Evolutionary conservation across 108 stramenopile genomes (phyloP).

Genomic region (Fragilariopsis cylindrus): DNA sequence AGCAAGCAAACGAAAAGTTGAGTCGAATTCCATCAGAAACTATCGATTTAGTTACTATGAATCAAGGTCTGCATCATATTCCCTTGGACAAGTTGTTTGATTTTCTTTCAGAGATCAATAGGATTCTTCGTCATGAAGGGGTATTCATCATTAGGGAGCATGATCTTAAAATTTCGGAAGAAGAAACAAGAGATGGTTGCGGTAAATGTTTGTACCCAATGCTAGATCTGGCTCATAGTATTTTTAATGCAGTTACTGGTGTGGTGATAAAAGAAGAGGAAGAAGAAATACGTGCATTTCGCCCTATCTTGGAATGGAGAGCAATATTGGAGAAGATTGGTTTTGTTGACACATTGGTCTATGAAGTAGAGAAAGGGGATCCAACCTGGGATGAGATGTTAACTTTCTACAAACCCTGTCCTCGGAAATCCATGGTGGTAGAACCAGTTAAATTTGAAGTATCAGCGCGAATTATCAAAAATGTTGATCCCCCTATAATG

Average conservation of each 20-base stretch:
- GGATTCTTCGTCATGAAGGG: conserved; percentile 1
- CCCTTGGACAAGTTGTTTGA: not conserved
- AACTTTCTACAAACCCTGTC: too few relatives aligned
- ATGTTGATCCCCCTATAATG: not conserved
- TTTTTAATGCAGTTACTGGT: not conserved
- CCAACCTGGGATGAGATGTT: conserved; percentile 1
- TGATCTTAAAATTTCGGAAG: too few relatives aligned
- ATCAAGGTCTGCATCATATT: conserved; percentile 14
- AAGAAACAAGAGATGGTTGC: too few relatives aligned
- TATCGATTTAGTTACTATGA: conserved; percentile 6
- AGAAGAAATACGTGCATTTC: conserved; percentile 4
- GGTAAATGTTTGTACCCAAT: too few relatives aligned
- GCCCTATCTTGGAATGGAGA: not conserved
- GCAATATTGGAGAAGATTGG: not conserved
- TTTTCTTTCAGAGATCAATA: not conserved
- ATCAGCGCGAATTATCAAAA: not conserved
- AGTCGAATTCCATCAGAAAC: not conserved
- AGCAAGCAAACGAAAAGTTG: not conserved
- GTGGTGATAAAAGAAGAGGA: not conserved
- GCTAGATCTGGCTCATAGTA: too few relatives aligned
- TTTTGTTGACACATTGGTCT: conserved; percentile 5
- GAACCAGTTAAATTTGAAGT: not conserved
- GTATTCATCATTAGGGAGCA: not conserved
- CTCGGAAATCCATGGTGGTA: too few relatives aligned
- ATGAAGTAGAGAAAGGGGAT: conserved; percentile 4